Evolutionary conservation across 2,329 filamentous ascomycete species (phyloP).

Genomic region (Verticillium isaacii): DNA sequence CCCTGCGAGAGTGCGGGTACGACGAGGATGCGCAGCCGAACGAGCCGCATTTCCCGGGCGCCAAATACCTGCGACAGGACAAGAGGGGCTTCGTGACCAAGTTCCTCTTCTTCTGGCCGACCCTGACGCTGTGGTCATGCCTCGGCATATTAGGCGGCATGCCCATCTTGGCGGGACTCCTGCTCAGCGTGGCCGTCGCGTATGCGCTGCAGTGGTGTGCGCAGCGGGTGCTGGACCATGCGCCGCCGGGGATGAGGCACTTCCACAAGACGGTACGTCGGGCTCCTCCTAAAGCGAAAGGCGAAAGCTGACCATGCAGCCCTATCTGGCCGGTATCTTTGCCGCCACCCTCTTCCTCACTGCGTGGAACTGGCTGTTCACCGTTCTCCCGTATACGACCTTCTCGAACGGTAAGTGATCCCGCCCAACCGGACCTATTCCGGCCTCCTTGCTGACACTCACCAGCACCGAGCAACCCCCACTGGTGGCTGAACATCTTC

Average conservation of each 20-base stretch:
- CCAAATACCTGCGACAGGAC: conserved; percentile 71
- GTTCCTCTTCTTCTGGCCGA: conserved; percentile 89
- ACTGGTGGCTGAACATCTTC: conserved; percentile 71
- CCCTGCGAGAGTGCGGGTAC: conserved; percentile 79
- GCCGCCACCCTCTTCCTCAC: conserved; percentile 80
- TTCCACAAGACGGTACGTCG: conserved; percentile 78
- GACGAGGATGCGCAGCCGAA: conserved; percentile 70
- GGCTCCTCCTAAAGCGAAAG: conserved; percentile 7
- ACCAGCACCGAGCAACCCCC: conserved; percentile 57
- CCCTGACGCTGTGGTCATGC: conserved; percentile 66
- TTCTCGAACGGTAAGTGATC: conserved; percentile 45
- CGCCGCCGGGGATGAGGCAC: conserved; percentile 80
- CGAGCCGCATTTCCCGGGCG: conserved; percentile 64
- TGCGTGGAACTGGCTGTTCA: conserved; percentile 69
- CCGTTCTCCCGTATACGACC: conserved; percentile 54
- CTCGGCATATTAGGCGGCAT: conserved; percentile 69
- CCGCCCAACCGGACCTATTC: background rate
- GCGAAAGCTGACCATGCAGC: conserved; percentile 43
- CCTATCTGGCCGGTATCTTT: conserved; percentile 92
- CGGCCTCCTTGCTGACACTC: conserved; percentile 22
- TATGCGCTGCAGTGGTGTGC: conserved; percentile 74
- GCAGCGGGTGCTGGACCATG: conserved; percentile 73
- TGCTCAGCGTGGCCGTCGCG: conserved; percentile 59
- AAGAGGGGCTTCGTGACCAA: conserved; percentile 72
- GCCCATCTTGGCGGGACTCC: conserved; percentile 71